Conservation (phyloP, 129 eudicot species). For the sunflower (Helianthus annuus) region DNA sequence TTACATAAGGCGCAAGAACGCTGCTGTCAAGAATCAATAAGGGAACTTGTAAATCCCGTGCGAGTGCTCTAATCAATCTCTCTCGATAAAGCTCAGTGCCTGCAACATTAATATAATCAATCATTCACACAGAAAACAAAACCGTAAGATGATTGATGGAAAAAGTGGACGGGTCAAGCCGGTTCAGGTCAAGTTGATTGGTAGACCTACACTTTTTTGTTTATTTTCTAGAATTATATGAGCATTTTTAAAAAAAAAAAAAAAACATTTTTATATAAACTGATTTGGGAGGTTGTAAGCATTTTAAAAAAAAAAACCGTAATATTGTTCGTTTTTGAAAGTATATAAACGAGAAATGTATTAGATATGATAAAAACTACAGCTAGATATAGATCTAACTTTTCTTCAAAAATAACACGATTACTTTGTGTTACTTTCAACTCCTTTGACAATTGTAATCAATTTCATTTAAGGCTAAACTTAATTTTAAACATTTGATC, state of each 20-base stretch:
- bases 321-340: neutral
- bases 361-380: neutral
- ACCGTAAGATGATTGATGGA: constrained; percentile 1
- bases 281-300: constrained; percentile 11
- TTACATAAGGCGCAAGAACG: constrained; percentile 88
- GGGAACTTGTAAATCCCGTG: constrained; percentile 85
- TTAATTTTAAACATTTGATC: neutral
- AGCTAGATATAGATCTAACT: neutral
- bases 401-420: neutral
- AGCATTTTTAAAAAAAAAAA: too few relatives aligned
- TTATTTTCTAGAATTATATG: neutral
- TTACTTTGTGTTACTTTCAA: neutral
- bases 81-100: constrained; percentile 98
- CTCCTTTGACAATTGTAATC: neutral
- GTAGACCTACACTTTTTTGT: neutral
- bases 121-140: neutral
- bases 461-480: neutral
- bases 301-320: too few relatives aligned
- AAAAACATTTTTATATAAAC: too few relatives aligned
- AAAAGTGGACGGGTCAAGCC: constrained; percentile 3
- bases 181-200: neutral
- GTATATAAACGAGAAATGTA: neutral
- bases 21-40: constrained; percentile 89
- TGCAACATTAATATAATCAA: constrained; percentile 34
- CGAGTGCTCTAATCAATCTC: constrained; percentile 91